These are phyloP conservation scores for Malus hybrid DNA, from an alignment of 331 rosid species.

Conservation along the genomic window DNA sequence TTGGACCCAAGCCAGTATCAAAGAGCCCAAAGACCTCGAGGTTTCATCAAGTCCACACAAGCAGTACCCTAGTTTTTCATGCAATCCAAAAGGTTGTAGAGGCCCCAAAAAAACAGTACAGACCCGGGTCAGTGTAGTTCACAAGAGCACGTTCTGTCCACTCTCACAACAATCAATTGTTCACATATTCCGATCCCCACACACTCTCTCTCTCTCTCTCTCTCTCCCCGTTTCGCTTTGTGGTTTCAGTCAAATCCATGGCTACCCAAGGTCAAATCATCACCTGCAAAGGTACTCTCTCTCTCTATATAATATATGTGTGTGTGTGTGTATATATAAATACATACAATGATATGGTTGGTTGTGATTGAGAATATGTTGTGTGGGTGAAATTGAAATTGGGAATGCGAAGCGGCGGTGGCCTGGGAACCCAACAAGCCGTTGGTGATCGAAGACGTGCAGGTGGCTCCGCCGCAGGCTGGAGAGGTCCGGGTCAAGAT, in stretches of 20 bases:
- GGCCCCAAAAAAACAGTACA: not conserved
- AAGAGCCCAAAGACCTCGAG: not conserved
- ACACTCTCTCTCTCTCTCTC: no score
- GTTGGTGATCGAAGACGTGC: conserved; percentile 69
- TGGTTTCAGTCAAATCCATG: conserved; percentile 33
- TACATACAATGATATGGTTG: not conserved
- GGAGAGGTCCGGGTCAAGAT: conserved; percentile 85
- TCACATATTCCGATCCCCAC: not conserved
- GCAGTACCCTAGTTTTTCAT: not conserved
- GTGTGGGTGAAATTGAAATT: not conserved
- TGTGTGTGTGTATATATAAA: not conserved
- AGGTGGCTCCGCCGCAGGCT: conserved; percentile 86
- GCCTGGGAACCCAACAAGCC: conserved; percentile 98
- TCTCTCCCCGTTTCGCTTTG: not conserved
- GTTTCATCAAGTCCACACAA: not conserved
- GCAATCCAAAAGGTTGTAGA: not conserved
- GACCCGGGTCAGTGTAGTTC: not conserved
- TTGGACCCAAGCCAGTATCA: not conserved
- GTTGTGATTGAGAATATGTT: not conserved
- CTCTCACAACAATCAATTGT: not conserved
- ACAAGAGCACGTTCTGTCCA: not conserved
- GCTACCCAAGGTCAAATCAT: conserved; percentile 90
- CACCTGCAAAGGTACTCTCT: conserved; percentile 73
- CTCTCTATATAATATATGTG: not conserved
- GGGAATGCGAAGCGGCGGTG: conserved; percentile 66